Conservation (phyloP, 148 eudicot species). For the Agrostemma githago region DNA sequence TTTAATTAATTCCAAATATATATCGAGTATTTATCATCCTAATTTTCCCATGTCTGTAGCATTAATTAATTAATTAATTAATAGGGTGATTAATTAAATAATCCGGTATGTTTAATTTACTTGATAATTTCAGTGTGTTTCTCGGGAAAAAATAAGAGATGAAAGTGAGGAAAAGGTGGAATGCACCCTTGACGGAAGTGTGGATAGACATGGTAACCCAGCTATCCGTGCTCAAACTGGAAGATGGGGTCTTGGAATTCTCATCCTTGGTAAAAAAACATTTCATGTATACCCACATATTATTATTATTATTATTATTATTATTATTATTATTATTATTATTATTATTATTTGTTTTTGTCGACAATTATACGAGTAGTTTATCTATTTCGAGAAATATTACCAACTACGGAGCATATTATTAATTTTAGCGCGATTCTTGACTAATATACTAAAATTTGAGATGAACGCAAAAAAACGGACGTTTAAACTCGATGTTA, state of each 20-base stretch:
- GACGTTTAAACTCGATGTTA: not conserved
- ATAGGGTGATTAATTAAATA: not conserved
- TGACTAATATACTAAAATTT: no score
- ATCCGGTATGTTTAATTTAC: not conserved
- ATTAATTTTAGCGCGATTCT: not conserved
- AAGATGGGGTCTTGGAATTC: conserved; percentile 52
- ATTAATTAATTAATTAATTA: no score
- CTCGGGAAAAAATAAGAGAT: conserved; percentile 23
- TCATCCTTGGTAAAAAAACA: conserved; percentile 42
- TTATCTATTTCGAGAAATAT: not conserved
- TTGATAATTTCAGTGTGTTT: not conserved
- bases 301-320: no score
- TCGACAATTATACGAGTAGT: no score
- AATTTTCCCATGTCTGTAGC: no score
- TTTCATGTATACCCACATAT: no score
- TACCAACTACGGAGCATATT: not conserved
- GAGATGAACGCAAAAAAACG: no score
- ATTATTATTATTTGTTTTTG: no score
- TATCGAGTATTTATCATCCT: no score
- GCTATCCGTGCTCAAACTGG: conserved; percentile 51
- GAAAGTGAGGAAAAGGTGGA: conserved; percentile 32
- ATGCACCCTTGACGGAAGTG: conserved; percentile 62
- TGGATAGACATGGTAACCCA: conserved; percentile 51
- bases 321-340: no score
- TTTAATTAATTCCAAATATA: no score